These are phyloP conservation scores for Puccinia horiana DNA, from an alignment of 1,284 basidiomycete genomes.

Conservation along the genomic window DNA sequence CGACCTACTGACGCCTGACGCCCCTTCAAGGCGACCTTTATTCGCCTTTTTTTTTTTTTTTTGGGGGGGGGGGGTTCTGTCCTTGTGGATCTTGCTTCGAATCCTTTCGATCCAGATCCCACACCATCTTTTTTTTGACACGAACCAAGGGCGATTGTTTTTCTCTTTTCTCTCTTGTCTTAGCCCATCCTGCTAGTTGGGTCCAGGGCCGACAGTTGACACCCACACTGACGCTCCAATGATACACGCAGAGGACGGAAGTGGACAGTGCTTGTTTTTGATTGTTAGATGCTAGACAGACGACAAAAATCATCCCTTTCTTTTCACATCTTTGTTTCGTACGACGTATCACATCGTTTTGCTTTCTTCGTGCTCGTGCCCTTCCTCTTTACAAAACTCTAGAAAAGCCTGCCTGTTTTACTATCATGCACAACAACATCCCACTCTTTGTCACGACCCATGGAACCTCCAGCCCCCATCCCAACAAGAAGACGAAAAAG, in stretches of 20 bases:
- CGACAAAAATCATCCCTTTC: too few species aligned
- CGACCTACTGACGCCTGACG: not conserved
- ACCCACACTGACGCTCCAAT: not conserved
- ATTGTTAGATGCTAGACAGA: not conserved
- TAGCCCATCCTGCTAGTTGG: not conserved
- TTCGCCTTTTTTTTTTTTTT: not conserved
- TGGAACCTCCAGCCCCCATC: too few species aligned
- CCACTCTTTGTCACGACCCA: too few species aligned
- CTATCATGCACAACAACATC: too few species aligned
- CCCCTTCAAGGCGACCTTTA: not conserved
- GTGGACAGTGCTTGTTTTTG: not conserved
- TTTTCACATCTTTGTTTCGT: too few species aligned
- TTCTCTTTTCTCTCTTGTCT: not conserved
- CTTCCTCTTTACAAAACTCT: too few species aligned
- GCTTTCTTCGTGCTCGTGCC: too few species aligned
- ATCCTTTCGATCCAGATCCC: not conserved
- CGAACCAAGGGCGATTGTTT: not conserved
- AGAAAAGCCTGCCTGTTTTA: too few species aligned
- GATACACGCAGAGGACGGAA: not conserved
- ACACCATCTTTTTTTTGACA: not conserved
- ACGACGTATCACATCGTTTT: too few species aligned
- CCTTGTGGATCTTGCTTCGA: too few species aligned
- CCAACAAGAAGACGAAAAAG: too few species aligned
- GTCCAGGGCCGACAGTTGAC: not conserved
- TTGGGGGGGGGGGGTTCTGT: too few species aligned